Conservation (phyloP, 176 grass and related monocot genomes). For the Pontederia paniculata region DNA sequence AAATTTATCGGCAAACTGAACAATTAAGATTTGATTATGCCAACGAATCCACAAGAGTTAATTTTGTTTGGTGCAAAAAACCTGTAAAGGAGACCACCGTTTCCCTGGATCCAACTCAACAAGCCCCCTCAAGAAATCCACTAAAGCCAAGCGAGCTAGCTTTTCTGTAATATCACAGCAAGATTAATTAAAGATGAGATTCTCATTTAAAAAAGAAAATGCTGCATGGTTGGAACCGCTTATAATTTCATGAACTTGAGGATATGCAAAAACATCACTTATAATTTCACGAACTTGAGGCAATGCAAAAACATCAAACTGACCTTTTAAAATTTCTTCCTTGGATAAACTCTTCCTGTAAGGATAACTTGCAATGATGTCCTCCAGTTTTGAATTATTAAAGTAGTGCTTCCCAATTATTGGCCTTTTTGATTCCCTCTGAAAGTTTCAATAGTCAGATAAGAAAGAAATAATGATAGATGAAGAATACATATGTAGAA, state of each 20-base stretch:
- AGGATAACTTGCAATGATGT: constrained; percentile 58
- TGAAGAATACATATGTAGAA: constrained; percentile 10
- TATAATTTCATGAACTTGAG: background rate
- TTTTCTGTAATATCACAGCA: constrained; percentile 30
- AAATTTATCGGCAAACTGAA: constrained; percentile 13
- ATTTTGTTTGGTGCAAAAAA: constrained; percentile 18
- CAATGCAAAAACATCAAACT: constrained; percentile 18
- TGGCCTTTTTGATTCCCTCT: constrained; percentile 73
- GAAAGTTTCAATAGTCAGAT: constrained; percentile 12
- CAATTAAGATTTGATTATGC: background rate
- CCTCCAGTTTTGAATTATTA: constrained; percentile 58
- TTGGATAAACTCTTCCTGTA: constrained; percentile 53
- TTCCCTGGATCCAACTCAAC: constrained; percentile 90
- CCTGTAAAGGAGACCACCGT: constrained; percentile 86
- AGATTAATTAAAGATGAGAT: background rate
- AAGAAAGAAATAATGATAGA: constrained; percentile 23
- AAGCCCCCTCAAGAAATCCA: constrained; percentile 93
- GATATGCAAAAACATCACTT: no score
- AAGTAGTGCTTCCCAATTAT: constrained; percentile 79
- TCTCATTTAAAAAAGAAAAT: background rate
- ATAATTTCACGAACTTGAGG: background rate
- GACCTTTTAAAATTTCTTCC: constrained; percentile 47
- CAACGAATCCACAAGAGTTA: background rate
- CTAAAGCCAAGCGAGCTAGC: constrained; percentile 45
- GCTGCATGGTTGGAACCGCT: background rate